These are phyloP conservation scores for Hagleromyces aurorensis DNA, from an alignment of 805 yeast genomes.

Conservation along the genomic window DNA sequence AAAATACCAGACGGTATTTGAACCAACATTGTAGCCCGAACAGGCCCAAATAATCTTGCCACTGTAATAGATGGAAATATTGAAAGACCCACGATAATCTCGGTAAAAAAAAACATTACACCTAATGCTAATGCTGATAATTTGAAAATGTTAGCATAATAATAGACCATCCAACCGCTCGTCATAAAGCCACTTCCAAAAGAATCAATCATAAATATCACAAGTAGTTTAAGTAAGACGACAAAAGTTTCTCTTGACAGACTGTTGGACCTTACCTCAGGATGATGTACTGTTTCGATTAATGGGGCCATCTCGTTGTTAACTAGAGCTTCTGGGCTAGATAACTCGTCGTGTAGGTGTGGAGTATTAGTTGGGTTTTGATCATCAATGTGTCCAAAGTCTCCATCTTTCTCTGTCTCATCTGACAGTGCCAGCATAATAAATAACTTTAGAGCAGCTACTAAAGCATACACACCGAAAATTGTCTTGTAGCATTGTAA, in stretches of 20 bases:
- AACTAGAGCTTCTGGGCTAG: slow-evolving; percentile 16
- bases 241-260: slow-evolving; percentile 37
- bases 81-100: slow-evolving; percentile 55
- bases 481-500: slow-evolving; percentile 44
- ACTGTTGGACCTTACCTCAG: slow-evolving; percentile 2
- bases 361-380: too few species aligned
- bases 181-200: slow-evolving; percentile 87
- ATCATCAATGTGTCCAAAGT: slow-evolving; percentile 12
- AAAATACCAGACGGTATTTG: slow-evolving; percentile 74
- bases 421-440: slow-evolving; percentile 44
- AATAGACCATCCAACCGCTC: slow-evolving; percentile 80
- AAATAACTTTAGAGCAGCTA: slow-evolving; percentile 46
- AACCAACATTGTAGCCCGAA: slow-evolving; percentile 61
- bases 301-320: slow-evolving; percentile 24
- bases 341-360: slow-evolving; percentile 5
- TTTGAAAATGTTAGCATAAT: slow-evolving; percentile 51
- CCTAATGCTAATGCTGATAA: slow-evolving; percentile 57
- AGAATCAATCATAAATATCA: slow-evolving; percentile 75
- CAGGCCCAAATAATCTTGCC: slow-evolving; percentile 66
- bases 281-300: slow-evolving; percentile 9
- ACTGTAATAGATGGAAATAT: slow-evolving; percentile 70
- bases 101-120: slow-evolving; percentile 54
- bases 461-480: slow-evolving; percentile 46
- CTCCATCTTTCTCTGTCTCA: slow-evolving; percentile 42
- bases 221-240: slow-evolving; percentile 41